Base-by-base conservation (phyloP, 75 land plant genomes). In the Cupressus sempervirens region DNA sequence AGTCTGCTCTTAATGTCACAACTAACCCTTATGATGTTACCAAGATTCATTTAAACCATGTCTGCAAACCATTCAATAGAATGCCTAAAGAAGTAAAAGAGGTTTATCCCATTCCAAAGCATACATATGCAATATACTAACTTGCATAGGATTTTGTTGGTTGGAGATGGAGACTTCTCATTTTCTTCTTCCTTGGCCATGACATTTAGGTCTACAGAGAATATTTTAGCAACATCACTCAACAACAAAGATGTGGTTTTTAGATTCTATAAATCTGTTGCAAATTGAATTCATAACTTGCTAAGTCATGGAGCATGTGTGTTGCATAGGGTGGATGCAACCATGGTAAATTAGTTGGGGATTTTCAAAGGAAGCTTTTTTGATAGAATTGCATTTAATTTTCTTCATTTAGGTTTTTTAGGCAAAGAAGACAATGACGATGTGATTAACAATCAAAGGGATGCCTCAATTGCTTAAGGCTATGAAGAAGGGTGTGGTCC, bases 161-260 rank as follows among this genome's bases (percentile, higher is more conserved):
- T 91, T 45, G 94, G 94, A 32, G 92, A 93, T 30, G 94, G 94
- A 11, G 92, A 93, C 85, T 93, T 93, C 79, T 93, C 94, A 1
- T 93, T 93, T 82, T 88, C 94, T 9, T 80, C 83, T 34, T 36
- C 83, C 41, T 84, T 91, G 58, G 94, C 91, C 26, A 54, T 3
- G 8, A 36, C 85, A 15, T 87, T 93, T 81, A 86, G 87, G 40
- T 41, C 73, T 82, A 92, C 89, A 38, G 38, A 81, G 48, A 87
- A 89, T 84, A 87, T 93, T 40, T 82, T 87, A 36, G 87, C 94
- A 45, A 89, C 92, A 20, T 93, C 94, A 26, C 86, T 93, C 2
- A 91, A 93, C 74, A 83, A 30, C n/a, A 41, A 46, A 77, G 80
- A 48, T 77, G 48, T 77, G 13, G 18, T 38, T 38, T 38, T 2